A percentile compares a stretch with the other conserved stretches of the same genome.
Conservation (phyloP, 2,329 filamentous ascomycete species). For the Didymella lethalis region DNA sequence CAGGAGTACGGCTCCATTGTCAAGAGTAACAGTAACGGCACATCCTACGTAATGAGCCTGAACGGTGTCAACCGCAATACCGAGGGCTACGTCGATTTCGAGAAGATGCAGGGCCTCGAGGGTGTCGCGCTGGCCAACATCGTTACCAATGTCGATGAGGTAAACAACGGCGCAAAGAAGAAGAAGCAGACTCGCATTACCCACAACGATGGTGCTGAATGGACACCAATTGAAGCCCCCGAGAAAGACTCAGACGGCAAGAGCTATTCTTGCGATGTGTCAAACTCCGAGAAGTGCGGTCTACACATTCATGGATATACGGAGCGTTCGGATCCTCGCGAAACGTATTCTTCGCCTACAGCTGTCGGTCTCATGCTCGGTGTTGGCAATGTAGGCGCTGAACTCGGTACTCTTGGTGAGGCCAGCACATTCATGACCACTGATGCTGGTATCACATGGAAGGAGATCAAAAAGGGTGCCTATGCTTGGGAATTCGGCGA, state of each 20-base stretch:
- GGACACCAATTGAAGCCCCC: conserved; percentile 79
- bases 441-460: conserved; percentile 92
- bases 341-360: conserved; percentile 87
- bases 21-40: conserved; percentile 99
- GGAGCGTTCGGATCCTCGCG: conserved; percentile 79
- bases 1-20: conserved; percentile 84
- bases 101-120: conserved; percentile 92
- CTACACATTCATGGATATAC: conserved; percentile 96
- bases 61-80: conserved; percentile 81
- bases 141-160: conserved; percentile 75
- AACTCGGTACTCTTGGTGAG: conserved; percentile 71
- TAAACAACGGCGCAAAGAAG: conserved; percentile 72
- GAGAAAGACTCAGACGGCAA: conserved; percentile 74
- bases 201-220: conserved; percentile 93
- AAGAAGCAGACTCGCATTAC: conserved; percentile 89
- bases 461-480: conserved; percentile 80
- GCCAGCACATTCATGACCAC: conserved; percentile 89
- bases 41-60: conserved; percentile 87
- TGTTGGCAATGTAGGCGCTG: conserved; percentile 85
- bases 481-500: conserved; percentile 97
- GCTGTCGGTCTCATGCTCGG: conserved; percentile 92
- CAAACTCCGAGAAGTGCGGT: conserved; percentile 71
- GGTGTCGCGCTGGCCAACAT: conserved; percentile 88
- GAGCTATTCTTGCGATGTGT: conserved; percentile 71
- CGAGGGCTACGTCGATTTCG: conserved; percentile 86